Evolutionary conservation across 225 moss, liverwort and hornwort species (phyloP).

Genomic region (Pseudoscleropodium purum): DNA sequence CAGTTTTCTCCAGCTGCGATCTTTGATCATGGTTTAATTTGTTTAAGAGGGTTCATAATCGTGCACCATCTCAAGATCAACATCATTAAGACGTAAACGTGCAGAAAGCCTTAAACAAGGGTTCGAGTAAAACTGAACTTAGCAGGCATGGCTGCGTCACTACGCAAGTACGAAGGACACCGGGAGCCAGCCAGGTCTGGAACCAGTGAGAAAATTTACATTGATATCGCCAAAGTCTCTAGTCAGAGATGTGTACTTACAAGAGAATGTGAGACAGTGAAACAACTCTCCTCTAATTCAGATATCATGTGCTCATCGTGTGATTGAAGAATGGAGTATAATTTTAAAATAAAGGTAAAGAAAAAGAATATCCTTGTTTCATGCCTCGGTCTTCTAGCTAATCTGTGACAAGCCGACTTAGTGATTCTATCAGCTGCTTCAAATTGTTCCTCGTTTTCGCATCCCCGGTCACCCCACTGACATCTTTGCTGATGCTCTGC

Average conservation of each 20-base stretch:
- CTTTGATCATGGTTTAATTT: neutral
- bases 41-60: neutral
- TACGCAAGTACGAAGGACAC: neutral
- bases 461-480: conserved; percentile 94
- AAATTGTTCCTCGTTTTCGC: conserved; percentile 73
- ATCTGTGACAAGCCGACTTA: conserved; percentile 90
- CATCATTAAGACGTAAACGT: neutral
- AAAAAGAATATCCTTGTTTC: neutral
- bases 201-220: neutral
- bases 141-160: neutral
- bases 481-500: conserved; percentile 96
- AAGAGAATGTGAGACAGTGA: conserved; percentile 2
- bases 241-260: conserved; percentile 6
- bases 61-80: neutral
- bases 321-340: conserved; percentile 8
- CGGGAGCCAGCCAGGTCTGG: neutral
- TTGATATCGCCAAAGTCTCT: neutral
- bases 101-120: neutral
- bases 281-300: neutral
- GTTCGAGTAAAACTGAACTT: neutral
- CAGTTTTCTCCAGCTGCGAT: neutral
- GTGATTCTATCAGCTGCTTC: conserved; percentile 84
- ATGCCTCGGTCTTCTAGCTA: conserved; percentile 15
- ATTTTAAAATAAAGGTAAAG: neutral
- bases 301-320: neutral